Evolutionary conservation across 345 rosid species (phyloP).

Genomic region (Brassica rapa): DNA sequence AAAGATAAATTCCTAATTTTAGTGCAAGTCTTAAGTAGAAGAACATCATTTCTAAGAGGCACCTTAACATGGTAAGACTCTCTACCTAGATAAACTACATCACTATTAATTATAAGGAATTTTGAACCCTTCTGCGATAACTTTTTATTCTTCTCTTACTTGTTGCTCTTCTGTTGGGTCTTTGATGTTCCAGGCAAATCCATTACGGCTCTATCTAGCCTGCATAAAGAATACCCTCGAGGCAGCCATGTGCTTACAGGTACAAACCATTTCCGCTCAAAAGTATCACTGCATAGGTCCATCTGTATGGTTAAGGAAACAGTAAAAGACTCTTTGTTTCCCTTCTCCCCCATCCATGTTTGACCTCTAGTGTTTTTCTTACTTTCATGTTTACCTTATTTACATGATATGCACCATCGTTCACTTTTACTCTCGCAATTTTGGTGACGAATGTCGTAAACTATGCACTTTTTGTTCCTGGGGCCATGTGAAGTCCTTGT

Average conservation of each 20-base stretch:
- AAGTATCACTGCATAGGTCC: not conserved
- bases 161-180: not conserved
- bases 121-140: not conserved
- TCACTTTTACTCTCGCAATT: not conserved
- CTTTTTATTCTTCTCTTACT: not conserved
- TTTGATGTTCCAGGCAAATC: constrained; percentile 54
- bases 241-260: constrained; percentile 97
- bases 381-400: constrained; percentile 15
- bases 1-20: too few species aligned
- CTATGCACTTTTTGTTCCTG: not conserved
- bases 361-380: constrained; percentile 16
- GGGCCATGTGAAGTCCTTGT: constrained; percentile 4
- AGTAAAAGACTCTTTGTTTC: not conserved
- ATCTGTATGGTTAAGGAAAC: constrained; percentile 12
- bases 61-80: too few species aligned
- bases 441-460: not conserved
- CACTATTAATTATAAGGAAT: not conserved
- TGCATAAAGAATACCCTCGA: constrained; percentile 92
- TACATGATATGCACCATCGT: not conserved
- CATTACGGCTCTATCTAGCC: constrained; percentile 74
- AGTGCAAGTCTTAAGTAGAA: not conserved
- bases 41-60: too few species aligned
- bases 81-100: not conserved
- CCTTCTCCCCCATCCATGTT: constrained; percentile 7
- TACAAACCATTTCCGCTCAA: constrained; percentile 11